phyloP scores from a whole-genome alignment of 2,329 filamentous ascomycete genomes.

The Pestalotiopsis sp. region DNA sequence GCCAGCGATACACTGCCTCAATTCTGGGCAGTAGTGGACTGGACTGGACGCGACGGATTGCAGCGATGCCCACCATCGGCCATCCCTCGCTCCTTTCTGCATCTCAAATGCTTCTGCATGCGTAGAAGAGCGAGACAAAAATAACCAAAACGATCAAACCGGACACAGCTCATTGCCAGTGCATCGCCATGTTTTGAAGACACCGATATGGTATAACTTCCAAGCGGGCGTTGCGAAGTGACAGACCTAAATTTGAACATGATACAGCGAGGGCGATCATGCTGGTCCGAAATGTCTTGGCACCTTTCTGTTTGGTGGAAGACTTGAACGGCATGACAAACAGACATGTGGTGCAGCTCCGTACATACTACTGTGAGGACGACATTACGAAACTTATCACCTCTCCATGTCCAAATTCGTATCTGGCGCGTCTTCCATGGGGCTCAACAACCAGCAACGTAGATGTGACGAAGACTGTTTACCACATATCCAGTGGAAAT shows the following conservation, averaged over 20 bases:
- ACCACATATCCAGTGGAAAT: too few relatives aligned
- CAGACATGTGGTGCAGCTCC: neutral
- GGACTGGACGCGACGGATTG: neutral
- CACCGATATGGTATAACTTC: neutral
- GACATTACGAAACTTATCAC: too few relatives aligned
- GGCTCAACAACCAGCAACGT: too few relatives aligned
- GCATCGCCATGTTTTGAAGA: neutral
- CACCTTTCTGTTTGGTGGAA: neutral
- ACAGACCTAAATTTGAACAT: conserved; percentile 17
- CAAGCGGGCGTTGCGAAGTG: neutral
- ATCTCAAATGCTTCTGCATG: neutral
- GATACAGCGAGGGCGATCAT: conserved; percentile 16
- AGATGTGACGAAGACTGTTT: too few relatives aligned
- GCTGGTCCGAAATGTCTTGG: conserved; percentile 1
- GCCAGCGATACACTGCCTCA: neutral
- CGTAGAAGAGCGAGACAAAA: neutral
- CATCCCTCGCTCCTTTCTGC: neutral
- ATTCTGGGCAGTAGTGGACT: neutral
- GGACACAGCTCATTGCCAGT: neutral
- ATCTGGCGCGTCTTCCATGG: too few relatives aligned
- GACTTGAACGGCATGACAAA: neutral
- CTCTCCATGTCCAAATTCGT: too few relatives aligned
- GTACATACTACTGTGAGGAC: too few relatives aligned
- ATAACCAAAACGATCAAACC: conserved; percentile 2
- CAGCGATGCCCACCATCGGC: neutral